Percentiles rank a stretch among this genome's conserved stretches.
These are phyloP conservation scores for Debaryomyces robertsiae DNA, from an alignment of 1,139 yeast genomes.

Conservation along the genomic window DNA sequence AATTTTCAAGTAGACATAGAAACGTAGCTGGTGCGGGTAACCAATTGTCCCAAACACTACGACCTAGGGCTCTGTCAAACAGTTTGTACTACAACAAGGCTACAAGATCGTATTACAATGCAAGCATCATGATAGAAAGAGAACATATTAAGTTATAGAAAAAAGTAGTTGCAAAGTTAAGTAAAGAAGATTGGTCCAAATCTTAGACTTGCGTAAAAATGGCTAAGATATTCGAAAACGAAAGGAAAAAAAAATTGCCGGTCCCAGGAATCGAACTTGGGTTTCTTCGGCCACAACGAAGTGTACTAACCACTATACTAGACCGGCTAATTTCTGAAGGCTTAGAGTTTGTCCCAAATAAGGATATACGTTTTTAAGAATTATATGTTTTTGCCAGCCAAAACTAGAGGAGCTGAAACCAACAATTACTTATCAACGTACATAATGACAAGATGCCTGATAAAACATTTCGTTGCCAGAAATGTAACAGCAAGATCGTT, in stretches of 20 bases:
- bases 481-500: constrained; percentile 35
- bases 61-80: constrained; percentile 2
- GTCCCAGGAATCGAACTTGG: constrained; percentile 52
- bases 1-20: neutral
- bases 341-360: neutral
- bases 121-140: too few relatives aligned
- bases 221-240: too few relatives aligned
- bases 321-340: constrained; percentile 30
- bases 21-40: constrained; percentile 3
- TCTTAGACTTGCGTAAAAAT: too few relatives aligned
- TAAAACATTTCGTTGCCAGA: constrained; percentile 30
- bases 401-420: too few relatives aligned
- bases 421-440: too few relatives aligned
- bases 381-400: too few relatives aligned
- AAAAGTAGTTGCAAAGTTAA: too few relatives aligned
- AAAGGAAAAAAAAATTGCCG: constrained; percentile 30
- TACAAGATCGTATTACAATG: too few relatives aligned
- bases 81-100: too few relatives aligned
- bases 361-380: neutral
- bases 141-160: too few relatives aligned
- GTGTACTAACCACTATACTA: constrained; percentile 50
- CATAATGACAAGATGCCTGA: constrained; percentile 4
- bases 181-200: too few relatives aligned
- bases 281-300: constrained; percentile 50
- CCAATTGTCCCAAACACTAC: neutral